Conservation (phyloP, 129 eudicot genomes). For the Kitagawia praeruptora region DNA sequence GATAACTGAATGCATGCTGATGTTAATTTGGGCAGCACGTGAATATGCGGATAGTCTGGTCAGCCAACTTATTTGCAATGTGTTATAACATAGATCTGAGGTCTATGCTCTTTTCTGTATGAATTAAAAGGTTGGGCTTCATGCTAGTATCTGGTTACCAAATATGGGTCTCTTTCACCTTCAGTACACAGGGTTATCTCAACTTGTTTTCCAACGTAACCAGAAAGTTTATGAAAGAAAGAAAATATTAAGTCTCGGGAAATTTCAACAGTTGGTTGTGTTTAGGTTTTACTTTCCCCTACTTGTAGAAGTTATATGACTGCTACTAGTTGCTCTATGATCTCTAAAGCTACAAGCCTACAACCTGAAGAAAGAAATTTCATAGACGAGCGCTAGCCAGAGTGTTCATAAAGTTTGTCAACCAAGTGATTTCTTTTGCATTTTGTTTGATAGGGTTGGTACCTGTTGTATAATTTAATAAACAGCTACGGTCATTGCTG, state of each 20-base stretch:
- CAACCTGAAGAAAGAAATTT: neutral
- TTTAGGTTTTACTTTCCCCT: neutral
- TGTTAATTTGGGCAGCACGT: too few relatives aligned
- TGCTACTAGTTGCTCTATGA: neutral
- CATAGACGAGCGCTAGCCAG: neutral
- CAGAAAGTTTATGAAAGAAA: neutral
- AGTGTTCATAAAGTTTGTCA: neutral
- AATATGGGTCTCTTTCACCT: constrained; percentile 94
- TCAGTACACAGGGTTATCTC: constrained; percentile 75
- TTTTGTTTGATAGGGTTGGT: constrained; percentile 61
- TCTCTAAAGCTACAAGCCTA: neutral
- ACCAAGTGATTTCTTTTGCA: neutral
- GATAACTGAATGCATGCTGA: too few relatives aligned
- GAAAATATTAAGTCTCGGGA: neutral
- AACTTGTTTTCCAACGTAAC: neutral
- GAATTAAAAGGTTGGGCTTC: constrained; percentile 88
- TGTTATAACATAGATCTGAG: too few relatives aligned
- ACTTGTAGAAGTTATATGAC: neutral
- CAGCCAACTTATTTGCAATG: too few relatives aligned
- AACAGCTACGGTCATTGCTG: constrained; percentile 59
- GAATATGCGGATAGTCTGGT: too few relatives aligned
- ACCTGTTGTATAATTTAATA: constrained; percentile 68
- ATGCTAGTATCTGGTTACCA: constrained; percentile 93
- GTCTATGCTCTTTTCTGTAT: constrained; percentile 29
- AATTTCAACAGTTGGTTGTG: neutral